Evolutionary conservation across 2,329 filamentous ascomycete genomes (phyloP).

Genomic region (Cladophialophora exuberans): DNA sequence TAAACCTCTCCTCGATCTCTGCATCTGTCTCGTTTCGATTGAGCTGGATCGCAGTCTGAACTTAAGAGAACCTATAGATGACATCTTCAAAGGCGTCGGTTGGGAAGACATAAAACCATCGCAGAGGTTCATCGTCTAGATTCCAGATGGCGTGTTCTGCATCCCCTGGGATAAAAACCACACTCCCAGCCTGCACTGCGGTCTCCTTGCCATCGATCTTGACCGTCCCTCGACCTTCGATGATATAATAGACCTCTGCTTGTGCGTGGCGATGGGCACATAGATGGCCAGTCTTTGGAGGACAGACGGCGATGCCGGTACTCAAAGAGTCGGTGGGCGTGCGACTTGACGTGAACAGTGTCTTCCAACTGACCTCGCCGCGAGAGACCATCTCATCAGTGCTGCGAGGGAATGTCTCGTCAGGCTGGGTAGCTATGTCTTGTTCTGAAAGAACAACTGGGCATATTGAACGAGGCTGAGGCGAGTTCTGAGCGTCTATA

Average conservation of each 20-base stretch:
- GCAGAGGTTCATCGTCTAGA: conserved; percentile 35
- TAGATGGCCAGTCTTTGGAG: conserved; percentile 40
- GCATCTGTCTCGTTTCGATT: too few relatives aligned
- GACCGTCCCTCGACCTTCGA: conserved; percentile 42
- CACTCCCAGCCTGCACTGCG: conserved; percentile 39
- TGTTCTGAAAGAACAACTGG: background rate
- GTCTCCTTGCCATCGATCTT: conserved; percentile 42
- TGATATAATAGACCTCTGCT: conserved; percentile 50
- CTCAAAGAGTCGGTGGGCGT: conserved; percentile 43
- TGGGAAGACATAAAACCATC: conserved; percentile 49
- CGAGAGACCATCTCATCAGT: background rate
- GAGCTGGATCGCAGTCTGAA: too few relatives aligned
- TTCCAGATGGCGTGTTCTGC: conserved; percentile 48
- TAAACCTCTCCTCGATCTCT: background rate
- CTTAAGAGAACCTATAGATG: conserved; percentile 41
- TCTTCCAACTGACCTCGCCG: conserved; percentile 43
- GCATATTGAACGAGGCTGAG: too few relatives aligned
- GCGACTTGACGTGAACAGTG: conserved; percentile 41
- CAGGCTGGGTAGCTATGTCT: background rate
- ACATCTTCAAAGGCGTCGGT: conserved; percentile 44
- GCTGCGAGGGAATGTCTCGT: background rate
- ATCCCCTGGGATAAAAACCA: conserved; percentile 48
- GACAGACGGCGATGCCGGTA: conserved; percentile 44
- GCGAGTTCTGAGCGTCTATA: too few relatives aligned
- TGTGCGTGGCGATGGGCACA: conserved; percentile 46